These are phyloP conservation scores for Amanita exitialis DNA, from an alignment of 768 basidiomycete genomes.

Conservation along the genomic window DNA sequence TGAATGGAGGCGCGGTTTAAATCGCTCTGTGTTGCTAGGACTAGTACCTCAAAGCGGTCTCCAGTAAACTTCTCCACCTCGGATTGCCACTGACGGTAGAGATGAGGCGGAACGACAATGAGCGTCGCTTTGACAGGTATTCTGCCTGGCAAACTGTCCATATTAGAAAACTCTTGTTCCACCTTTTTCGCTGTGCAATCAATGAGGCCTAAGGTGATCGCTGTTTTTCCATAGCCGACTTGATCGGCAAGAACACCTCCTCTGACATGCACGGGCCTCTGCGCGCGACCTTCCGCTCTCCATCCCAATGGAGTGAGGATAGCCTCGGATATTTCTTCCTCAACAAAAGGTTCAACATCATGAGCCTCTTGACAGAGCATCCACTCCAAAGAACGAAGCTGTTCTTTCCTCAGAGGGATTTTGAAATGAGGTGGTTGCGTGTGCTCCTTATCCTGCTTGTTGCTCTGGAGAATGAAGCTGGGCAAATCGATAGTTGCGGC, in stretches of 20 bases:
- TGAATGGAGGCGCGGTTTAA: constrained; percentile 67
- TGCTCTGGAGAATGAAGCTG: constrained; percentile 66
- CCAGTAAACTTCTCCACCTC: constrained; percentile 79
- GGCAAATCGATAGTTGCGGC: constrained; percentile 46
- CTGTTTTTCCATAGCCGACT: constrained; percentile 96
- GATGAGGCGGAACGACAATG: constrained; percentile 81
- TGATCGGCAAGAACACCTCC: constrained; percentile 94
- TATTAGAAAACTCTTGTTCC: constrained; percentile 45
- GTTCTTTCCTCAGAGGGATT: constrained; percentile 68
- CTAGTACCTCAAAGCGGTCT: constrained; percentile 49
- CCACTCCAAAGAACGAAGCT: constrained; percentile 86
- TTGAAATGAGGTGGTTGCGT: constrained; percentile 74
- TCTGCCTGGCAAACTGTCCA: constrained; percentile 44
- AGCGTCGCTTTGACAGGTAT: constrained; percentile 76
- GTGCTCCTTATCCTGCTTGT: constrained; percentile 62
- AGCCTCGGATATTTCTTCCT: constrained; percentile 93
- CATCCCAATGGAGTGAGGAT: constrained; percentile 80
- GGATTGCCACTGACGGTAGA: constrained; percentile 83
- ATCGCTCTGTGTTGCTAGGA: constrained; percentile 58
- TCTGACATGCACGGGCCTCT: constrained; percentile 61
- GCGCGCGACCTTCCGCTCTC: constrained; percentile 89
- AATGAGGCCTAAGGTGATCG: constrained; percentile 85
- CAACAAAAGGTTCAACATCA: constrained; percentile 65
- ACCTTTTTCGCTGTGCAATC: constrained; percentile 56
- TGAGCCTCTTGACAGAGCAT: constrained; percentile 75